Evolutionary conservation across 345 rosid species (phyloP).

Genomic region (Salix purpurea): DNA sequence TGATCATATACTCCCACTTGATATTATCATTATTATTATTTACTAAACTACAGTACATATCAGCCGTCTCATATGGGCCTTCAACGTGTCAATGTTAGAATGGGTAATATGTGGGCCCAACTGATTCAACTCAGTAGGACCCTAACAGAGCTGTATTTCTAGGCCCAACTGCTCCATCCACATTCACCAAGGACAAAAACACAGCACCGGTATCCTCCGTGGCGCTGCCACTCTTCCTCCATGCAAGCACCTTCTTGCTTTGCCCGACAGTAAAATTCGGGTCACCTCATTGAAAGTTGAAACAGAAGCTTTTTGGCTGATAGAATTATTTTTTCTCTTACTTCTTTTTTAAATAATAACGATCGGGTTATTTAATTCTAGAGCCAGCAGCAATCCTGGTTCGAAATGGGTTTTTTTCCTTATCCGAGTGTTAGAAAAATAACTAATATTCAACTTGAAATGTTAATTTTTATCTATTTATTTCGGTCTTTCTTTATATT

Average conservation of each 20-base stretch:
- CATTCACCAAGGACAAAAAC: background rate
- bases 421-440: too few species aligned
- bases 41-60: background rate
- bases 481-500: too few species aligned
- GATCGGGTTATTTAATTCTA: background rate
- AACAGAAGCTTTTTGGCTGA: too few species aligned
- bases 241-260: background rate
- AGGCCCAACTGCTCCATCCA: conserved; percentile 20
- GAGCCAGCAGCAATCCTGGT: too few species aligned
- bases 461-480: too few species aligned
- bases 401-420: too few species aligned
- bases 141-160: background rate
- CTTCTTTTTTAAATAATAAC: background rate
- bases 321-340: too few species aligned
- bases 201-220: background rate
- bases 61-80: conserved; percentile 23
- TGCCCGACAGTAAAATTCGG: background rate
- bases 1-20: background rate
- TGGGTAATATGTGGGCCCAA: conserved; percentile 17
- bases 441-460: too few species aligned
- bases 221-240: background rate
- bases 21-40: background rate
- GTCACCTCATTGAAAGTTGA: too few species aligned
- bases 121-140: background rate
- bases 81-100: conserved; percentile 3